Evolutionary conservation across 2,329 filamentous ascomycete genomes (phyloP).

Genomic region (Sporothrix pseudoabietina): DNA sequence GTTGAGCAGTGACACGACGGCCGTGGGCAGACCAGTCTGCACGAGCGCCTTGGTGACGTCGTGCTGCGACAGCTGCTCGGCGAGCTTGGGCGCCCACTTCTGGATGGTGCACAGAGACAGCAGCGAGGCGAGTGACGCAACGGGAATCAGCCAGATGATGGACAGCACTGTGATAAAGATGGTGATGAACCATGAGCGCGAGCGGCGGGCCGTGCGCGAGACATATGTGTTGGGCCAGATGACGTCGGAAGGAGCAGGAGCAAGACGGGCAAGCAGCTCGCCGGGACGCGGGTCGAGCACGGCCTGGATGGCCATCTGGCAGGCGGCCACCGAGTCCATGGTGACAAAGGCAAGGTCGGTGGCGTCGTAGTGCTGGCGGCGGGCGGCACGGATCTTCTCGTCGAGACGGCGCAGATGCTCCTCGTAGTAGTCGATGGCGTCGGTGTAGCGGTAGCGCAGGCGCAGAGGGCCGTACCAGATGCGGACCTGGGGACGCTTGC

Average conservation of each 20-base stretch:
- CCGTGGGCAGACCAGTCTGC: constrained; percentile 83
- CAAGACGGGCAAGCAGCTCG: constrained; percentile 79
- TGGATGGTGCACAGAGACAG: constrained; percentile 80
- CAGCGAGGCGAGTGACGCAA: constrained; percentile 76
- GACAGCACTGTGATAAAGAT: constrained; percentile 79
- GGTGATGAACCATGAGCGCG: constrained; percentile 82
- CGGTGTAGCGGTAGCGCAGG: constrained; percentile 70
- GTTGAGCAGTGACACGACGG: constrained; percentile 83
- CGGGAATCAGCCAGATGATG: constrained; percentile 82
- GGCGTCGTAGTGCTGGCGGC: constrained; percentile 74
- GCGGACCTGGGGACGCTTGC: constrained; percentile 65
- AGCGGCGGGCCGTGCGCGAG: constrained; percentile 69
- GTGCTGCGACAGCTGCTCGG: constrained; percentile 66
- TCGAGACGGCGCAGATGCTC: constrained; percentile 80
- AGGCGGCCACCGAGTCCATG: constrained; percentile 91
- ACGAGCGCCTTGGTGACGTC: constrained; percentile 73
- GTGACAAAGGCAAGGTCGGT: constrained; percentile 92
- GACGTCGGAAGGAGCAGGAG: constrained; percentile 88
- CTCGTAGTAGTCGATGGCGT: constrained; percentile 93
- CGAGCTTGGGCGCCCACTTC: constrained; percentile 70
- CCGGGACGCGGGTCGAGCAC: constrained; percentile 88
- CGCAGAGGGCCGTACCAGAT: constrained; percentile 79
- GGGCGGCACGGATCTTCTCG: constrained; percentile 68
- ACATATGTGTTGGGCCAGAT: constrained; percentile 94
- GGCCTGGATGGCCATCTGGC: constrained; percentile 95